Conservation (phyloP, 1,284 basidiomycete species). For the Sporisorium exsertum region DNA sequence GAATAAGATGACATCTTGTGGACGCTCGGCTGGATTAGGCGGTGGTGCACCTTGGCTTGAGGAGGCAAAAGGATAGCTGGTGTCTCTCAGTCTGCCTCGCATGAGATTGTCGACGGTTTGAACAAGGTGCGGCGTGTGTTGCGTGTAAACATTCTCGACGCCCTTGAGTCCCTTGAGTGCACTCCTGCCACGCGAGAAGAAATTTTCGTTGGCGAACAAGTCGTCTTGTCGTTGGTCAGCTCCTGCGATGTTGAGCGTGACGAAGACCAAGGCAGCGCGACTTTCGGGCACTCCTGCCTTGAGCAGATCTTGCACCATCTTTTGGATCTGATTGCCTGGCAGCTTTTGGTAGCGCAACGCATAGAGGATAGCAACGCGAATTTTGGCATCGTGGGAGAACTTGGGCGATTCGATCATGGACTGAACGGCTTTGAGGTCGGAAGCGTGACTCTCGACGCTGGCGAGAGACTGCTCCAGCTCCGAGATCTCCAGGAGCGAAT, state of each 20-base stretch:
- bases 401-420: slow-evolving; percentile 73
- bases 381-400: slow-evolving; percentile 83
- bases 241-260: slow-evolving; percentile 91
- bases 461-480: slow-evolving; percentile 97
- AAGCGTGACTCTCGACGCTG: slow-evolving; percentile 82
- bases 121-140: slow-evolving; percentile 92
- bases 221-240: slow-evolving; percentile 97
- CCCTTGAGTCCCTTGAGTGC: slow-evolving; percentile 97
- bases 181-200: slow-evolving; percentile 92
- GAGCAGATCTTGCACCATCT: slow-evolving; percentile 84
- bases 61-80: slow-evolving; percentile 80
- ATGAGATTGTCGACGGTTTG: slow-evolving; percentile 91
- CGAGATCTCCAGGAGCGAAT: slow-evolving; percentile 81
- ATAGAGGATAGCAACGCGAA: slow-evolving; percentile 92
- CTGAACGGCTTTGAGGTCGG: slow-evolving; percentile 77
- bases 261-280: slow-evolving; percentile 91
- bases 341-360: slow-evolving; percentile 94
- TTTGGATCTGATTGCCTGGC: slow-evolving; percentile 84
- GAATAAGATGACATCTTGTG: slow-evolving; percentile 67
- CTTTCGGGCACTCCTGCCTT: slow-evolving; percentile 84
- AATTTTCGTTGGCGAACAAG: slow-evolving; percentile 93
- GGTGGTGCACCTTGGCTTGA: slow-evolving; percentile 7
- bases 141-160: slow-evolving; percentile 99
- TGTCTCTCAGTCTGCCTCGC: slow-evolving; percentile 85
- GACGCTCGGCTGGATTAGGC: slow-evolving; percentile 27